These are phyloP conservation scores for Tolypocladium sp. DNA, from an alignment of 2,329 filamentous ascomycete species.

Conservation along the genomic window DNA sequence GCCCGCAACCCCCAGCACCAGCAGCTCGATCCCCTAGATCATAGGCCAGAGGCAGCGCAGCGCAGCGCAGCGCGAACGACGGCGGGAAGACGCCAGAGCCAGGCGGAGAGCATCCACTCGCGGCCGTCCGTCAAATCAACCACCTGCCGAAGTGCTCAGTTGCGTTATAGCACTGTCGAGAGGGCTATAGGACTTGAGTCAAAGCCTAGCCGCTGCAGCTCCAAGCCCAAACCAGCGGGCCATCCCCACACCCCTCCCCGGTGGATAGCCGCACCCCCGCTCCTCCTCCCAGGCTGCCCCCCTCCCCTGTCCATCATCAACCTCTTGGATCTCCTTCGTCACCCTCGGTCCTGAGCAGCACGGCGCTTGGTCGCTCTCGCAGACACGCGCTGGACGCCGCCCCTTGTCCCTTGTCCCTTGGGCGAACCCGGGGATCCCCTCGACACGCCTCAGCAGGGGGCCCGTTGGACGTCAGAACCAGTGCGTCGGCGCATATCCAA, in stretches of 20 bases:
- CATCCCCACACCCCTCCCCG: neutral
- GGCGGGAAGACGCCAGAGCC: no score
- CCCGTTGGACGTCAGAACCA: constrained; percentile 10
- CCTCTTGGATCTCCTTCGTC: neutral
- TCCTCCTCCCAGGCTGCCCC: neutral
- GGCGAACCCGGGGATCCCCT: neutral
- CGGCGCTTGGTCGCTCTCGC: neutral
- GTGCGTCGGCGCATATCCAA: constrained; percentile 13
- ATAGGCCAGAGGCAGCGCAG: neutral
- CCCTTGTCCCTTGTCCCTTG: neutral
- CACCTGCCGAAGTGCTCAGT: no score
- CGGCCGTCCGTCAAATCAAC: no score
- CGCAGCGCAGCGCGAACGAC: no score
- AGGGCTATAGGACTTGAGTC: neutral
- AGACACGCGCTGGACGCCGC: neutral
- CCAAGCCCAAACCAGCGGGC: neutral
- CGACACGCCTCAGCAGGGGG: constrained; percentile 4
- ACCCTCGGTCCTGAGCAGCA: neutral
- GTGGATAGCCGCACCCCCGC: neutral
- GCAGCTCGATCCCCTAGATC: neutral
- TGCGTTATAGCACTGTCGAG: no score
- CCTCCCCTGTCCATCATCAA: neutral
- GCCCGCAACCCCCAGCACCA: neutral
- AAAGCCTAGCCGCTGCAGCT: no score
- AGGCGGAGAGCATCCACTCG: no score